Conservation (phyloP, 2,329 filamentous ascomycete genomes). For the Claviceps africana region DNA sequence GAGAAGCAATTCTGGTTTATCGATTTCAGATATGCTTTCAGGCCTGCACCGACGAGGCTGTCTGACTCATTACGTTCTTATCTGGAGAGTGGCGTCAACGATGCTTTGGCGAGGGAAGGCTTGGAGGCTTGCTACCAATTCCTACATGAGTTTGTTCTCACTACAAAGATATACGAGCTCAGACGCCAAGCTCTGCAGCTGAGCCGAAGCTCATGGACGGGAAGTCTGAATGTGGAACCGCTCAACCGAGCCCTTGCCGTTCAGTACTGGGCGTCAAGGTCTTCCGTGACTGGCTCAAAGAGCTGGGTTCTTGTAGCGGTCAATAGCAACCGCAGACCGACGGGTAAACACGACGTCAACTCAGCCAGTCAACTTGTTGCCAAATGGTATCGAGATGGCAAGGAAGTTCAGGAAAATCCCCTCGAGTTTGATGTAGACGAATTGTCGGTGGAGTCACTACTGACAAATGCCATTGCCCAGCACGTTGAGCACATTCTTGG, state of each 20-base stretch:
- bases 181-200: constrained; percentile 63
- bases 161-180: constrained; percentile 77
- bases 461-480: constrained; percentile 59
- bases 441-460: constrained; percentile 59
- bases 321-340: constrained; percentile 44
- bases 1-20: constrained; percentile 86
- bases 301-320: constrained; percentile 88
- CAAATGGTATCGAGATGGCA: constrained; percentile 76
- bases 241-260: constrained; percentile 72
- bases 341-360: constrained; percentile 25
- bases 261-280: constrained; percentile 72
- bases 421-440: constrained; percentile 51
- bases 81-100: constrained; percentile 61
- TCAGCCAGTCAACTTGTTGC: constrained; percentile 42
- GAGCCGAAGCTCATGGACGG: constrained; percentile 58
- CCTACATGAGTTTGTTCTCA: constrained; percentile 76
- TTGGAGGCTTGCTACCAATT: constrained; percentile 71
- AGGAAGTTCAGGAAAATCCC: constrained; percentile 55
- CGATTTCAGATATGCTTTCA: constrained; percentile 74
- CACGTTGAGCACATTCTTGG: constrained; percentile 61
- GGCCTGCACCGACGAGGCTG: constrained; percentile 48
- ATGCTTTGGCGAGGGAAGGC: constrained; percentile 53
- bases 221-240: constrained; percentile 61
- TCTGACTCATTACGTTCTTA: constrained; percentile 48
- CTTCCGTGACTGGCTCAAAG: constrained; percentile 43